Conservation (phyloP, 768 basidiomycete genomes). For the Macrolepiota fuliginosa region DNA sequence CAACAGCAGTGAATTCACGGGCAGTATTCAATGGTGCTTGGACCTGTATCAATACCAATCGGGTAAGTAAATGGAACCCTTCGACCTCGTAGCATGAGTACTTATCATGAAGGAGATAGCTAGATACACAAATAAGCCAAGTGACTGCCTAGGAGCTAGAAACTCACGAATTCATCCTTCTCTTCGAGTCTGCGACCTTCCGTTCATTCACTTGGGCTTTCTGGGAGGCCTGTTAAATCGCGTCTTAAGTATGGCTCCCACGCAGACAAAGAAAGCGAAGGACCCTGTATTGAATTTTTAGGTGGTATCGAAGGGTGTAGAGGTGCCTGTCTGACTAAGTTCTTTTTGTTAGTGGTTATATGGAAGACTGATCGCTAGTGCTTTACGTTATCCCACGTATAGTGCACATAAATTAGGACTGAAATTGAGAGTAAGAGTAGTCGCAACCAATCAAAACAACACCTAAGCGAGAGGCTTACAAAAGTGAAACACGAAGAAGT, state of each 20-base stretch:
- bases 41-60: constrained; percentile 48
- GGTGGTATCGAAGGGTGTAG: constrained; percentile 68
- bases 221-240: constrained; percentile 51
- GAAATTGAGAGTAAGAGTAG: constrained; percentile 22
- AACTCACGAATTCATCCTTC: constrained; percentile 73
- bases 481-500: constrained; percentile 74
- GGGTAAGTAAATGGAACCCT: constrained; percentile 10
- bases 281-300: constrained; percentile 69
- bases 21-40: constrained; percentile 82
- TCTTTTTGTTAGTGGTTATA: background rate
- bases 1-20: constrained; percentile 30
- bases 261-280: constrained; percentile 12
- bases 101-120: constrained; percentile 80
- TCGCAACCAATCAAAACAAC: background rate
- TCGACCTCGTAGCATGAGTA: constrained; percentile 18
- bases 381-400: constrained; percentile 58
- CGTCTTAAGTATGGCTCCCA: background rate
- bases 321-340: constrained; percentile 64
- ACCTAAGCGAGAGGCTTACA: constrained; percentile 33
- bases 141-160: background rate
- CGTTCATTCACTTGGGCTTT: constrained; percentile 76
- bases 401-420: constrained; percentile 78
- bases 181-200: constrained; percentile 77
- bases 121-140: constrained; percentile 19
- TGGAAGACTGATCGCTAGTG: background rate